These are phyloP conservation scores for Acrocalymma vagum DNA, from an alignment of 2,329 filamentous ascomycete genomes.

Conservation along the genomic window DNA sequence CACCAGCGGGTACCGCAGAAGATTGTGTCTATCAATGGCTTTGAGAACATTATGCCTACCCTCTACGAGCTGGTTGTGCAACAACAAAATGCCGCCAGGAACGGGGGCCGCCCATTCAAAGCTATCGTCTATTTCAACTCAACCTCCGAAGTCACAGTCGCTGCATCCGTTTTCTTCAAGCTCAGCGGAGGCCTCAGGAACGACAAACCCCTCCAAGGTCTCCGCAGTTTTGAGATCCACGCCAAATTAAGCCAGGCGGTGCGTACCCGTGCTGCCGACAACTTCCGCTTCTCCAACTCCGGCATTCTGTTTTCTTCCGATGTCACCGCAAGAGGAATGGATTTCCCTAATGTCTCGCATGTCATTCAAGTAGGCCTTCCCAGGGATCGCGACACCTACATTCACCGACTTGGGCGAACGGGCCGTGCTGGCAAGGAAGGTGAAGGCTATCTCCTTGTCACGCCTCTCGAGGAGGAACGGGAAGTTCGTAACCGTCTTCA, in stretches of 20 bases:
- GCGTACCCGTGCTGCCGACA: conserved; percentile 75
- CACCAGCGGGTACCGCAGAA: conserved; percentile 86
- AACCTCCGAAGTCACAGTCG: conserved; percentile 75
- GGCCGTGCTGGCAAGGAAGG: conserved; percentile 76
- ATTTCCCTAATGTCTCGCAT: conserved; percentile 62
- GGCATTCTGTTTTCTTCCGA: conserved; percentile 63
- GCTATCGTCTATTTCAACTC: conserved; percentile 93
- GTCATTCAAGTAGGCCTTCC: conserved; percentile 61
- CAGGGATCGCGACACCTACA: conserved; percentile 56
- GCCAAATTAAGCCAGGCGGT: conserved; percentile 75
- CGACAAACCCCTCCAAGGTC: conserved; percentile 33
- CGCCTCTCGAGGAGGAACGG: conserved; percentile 61
- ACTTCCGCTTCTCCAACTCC: conserved; percentile 71
- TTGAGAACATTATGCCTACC: conserved; percentile 79
- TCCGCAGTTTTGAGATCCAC: conserved; percentile 73
- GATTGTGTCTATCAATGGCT: conserved; percentile 70
- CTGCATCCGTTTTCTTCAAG: conserved; percentile 65
- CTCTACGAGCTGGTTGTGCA: conserved; percentile 78
- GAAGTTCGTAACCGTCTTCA: conserved; percentile 61
- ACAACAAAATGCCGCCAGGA: conserved; percentile 58
- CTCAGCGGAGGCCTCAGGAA: conserved; percentile 51
- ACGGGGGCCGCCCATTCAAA: conserved; percentile 76
- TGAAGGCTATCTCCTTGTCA: conserved; percentile 73
- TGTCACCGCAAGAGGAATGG: conserved; percentile 62
- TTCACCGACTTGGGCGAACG: conserved; percentile 62